A percentile compares a stretch with the other conserved stretches of the same genome.
phyloP scores from a whole-genome alignment of 345 rosid species.

The Camelina laxa region DNA sequence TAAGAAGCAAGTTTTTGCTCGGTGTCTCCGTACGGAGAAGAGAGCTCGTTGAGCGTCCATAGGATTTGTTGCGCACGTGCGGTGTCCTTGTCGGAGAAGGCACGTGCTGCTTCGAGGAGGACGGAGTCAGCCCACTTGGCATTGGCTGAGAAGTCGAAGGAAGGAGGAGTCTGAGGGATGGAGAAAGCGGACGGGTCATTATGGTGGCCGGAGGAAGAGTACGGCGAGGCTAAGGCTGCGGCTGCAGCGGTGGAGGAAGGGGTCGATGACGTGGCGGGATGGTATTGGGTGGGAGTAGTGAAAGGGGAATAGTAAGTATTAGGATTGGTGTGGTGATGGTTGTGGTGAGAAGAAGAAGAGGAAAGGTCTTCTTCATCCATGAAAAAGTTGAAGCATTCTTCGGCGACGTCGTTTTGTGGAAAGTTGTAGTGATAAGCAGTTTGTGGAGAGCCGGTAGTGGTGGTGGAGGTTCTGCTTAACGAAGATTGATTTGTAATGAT shows the following conservation, averaged over 20 bases:
- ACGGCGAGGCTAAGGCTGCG: slow-evolving; percentile 38
- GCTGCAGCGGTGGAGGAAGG: slow-evolving; percentile 46
- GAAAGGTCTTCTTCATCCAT: slow-evolving; percentile 99
- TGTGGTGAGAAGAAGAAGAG: slow-evolving; percentile 82
- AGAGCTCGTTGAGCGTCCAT: slow-evolving; percentile 92
- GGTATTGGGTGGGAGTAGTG: slow-evolving; percentile 45
- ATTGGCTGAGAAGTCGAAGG: slow-evolving; percentile 69
- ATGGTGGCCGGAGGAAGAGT: slow-evolving; percentile 46
- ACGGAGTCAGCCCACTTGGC: slow-evolving; percentile 73
- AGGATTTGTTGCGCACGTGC: slow-evolving; percentile 75
- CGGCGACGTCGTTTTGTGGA: slow-evolving; percentile 57
- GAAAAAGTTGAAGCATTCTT: slow-evolving; percentile 98
- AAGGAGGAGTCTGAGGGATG: slow-evolving; percentile 55
- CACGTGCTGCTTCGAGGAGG: slow-evolving; percentile 75
- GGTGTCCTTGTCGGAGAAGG: slow-evolving; percentile 65
- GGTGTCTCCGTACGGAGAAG: slow-evolving; percentile 87
- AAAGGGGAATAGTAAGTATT: slow-evolving; percentile 43
- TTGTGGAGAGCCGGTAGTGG: slow-evolving; percentile 78
- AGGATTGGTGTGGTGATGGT: slow-evolving; percentile 38
- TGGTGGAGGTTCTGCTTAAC: slow-evolving; percentile 76
- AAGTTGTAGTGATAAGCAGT: slow-evolving; percentile 59
- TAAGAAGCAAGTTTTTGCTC: slow-evolving; percentile 84
- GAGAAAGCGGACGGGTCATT: slow-evolving; percentile 55
- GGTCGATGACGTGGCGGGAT: slow-evolving; percentile 48
- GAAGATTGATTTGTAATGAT: slow-evolving; percentile 70